Base-by-base conservation (phyloP, 2,329 filamentous ascomycete genomes). In the Tricladium varicosporioides region DNA sequence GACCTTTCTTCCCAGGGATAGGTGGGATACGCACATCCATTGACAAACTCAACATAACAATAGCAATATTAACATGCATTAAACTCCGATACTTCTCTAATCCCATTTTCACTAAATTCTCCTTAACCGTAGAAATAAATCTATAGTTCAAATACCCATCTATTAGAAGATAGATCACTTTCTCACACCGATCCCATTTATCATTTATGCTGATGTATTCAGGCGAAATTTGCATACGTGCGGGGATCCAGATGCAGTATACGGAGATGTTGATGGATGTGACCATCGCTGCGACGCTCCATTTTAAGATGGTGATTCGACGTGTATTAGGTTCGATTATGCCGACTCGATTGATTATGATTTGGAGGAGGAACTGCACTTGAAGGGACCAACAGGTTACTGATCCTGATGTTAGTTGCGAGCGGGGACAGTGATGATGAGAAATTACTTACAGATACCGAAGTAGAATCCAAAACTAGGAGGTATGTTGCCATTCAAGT, bases 301-400 rank as follows among this genome's bases (percentile, higher is more conserved):
- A 71, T 69, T 82, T 81, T 27, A 83, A 60, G 13, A 63, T 68
- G 0, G 51, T 22, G 5, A 76, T 72, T 1, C 72, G 74, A 0
- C 63, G 66, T 19, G 69, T 70, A 45, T 75, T 69, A 13, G 77
- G 73, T 11, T 76, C 72, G 36, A 82, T 75, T 42, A 83, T 73
- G 0, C 75, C 72, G 18, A 81, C 77, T 53, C 80, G 75, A 61
- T 82, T 82, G 65, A 81, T 76, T 60, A 82, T 80, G 48, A 83
- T 82, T 61, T 82, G 79, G 69, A 81, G 74, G 1, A 82, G 63
- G 1, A 80, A 69, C 58, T 82, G 80, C 13, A 81, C 77, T 78
- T 58, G 76, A 58, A 55, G 73, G 62, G 53, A 70, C 64, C 62
- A 67, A 7, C 51, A 53, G n/a, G 60, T 63, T n/a, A 65, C 64